Base-by-base conservation (phyloP, 2,329 filamentous ascomycete genomes). In the Tolypocladium nubicola region DNA sequence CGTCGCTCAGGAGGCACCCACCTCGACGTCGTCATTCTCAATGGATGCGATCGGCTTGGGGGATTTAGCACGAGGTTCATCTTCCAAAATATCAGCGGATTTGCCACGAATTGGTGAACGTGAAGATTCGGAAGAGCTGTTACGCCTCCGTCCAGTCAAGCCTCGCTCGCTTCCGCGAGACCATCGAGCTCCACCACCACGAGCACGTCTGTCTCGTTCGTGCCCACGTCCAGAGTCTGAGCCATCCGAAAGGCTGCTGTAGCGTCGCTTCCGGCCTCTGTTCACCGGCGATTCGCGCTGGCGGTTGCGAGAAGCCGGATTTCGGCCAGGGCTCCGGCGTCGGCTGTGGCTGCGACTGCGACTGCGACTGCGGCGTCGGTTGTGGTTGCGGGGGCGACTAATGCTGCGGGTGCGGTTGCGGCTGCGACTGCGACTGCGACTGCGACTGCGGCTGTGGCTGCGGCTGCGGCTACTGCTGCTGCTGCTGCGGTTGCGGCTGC, bases 61-160 rank as follows among this genome's bases (percentile, higher is more conserved):
- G 23, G 49, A 56, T 45, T 63, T 57, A 33, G 60, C 62, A 61
- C 58, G 60, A 57, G 62, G 53, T 60, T 65, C 65, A 66, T 68
- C 69, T 70, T 71, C 65, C 62, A 62, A 76, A 78, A 71, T 71
- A 82, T 85, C 81, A 84, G 78, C 79, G 69, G 76, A 77, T 71
- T 73, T 80, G 70, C 76, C 70, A 73, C 73, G 76, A 67, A 69
- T 69, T 68, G 73, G 75, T 70, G 76, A 74, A 66, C 72, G 71
- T 69, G 76, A 77, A 66, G 79, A 79, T 67, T 74, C 74, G 61
- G 79, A 79, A 61, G 80, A 81, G 62, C 73, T 74, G 67, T 76
- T 80, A 64, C 74, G 75, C 68, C 77, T 78, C 62, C 74, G 76
- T 52, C 56, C 61, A 37, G 54, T 55, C 19, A 59, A 59, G 54